phyloP scores from a whole-genome alignment of 352 stramenopile genomes.

The Globisporangium polare region DNA sequence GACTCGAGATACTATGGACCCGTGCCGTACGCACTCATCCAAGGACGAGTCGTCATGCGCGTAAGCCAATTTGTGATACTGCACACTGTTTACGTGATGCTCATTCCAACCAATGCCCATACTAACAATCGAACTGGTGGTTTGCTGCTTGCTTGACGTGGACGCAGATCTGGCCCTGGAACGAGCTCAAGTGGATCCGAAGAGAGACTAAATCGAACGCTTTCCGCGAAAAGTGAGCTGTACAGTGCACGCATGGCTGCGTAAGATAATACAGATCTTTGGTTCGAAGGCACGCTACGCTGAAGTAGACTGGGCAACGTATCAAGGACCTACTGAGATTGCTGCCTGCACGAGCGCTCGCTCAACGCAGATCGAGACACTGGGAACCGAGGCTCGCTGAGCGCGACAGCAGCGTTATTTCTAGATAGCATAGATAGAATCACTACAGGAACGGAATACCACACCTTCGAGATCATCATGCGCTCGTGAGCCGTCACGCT shows the following conservation, averaged over 20 bases:
- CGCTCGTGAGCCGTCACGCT: not conserved
- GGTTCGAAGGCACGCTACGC: not conserved
- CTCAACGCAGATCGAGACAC: not conserved
- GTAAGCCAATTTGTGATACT: constrained; percentile 42
- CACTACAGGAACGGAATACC: not conserved
- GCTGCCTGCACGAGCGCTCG: too few relatives aligned
- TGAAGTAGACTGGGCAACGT: too few relatives aligned
- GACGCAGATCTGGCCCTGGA: constrained; percentile 73
- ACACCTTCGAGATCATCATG: not conserved
- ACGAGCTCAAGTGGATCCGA: constrained; percentile 61
- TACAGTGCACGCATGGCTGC: not conserved
- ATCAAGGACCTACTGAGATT: too few relatives aligned
- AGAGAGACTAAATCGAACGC: constrained; percentile 47
- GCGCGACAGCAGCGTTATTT: not conserved
- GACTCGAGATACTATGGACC: constrained; percentile 96
- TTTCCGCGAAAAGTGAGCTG: constrained; percentile 49
- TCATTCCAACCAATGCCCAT: not conserved
- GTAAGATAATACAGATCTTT: not conserved
- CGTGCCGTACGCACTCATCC: constrained; percentile 89
- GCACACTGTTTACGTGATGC: not conserved
- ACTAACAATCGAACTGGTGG: not conserved
- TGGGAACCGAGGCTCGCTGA: not conserved
- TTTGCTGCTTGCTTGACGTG: not conserved
- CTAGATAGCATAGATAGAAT: not conserved
- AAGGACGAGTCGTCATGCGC: constrained; percentile 86